Base-by-base conservation (phyloP, 305 asterid genomes). In the Stenogyne calaminthoides region DNA sequence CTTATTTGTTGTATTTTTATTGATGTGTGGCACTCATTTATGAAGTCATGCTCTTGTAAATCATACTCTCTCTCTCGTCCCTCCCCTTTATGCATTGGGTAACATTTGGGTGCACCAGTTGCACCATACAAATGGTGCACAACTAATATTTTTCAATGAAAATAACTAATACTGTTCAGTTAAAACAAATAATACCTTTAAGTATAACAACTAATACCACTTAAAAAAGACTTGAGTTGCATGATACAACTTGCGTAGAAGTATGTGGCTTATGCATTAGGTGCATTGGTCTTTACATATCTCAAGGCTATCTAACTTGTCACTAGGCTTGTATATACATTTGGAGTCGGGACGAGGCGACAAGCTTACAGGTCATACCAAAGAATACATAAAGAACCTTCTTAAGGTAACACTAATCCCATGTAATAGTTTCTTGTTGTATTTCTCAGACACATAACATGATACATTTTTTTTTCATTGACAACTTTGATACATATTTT, bases 261-360 rank as follows among this genome's bases (percentile, higher is more conserved):
- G 29, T 25, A 25, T 25, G 29, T 25, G 29, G 3, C 29, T 66
- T 29, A 22, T 67, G 58, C 54, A 49, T 20, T 18, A 60, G 40
- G 22, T 63, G 3, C 60, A 32, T 61, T 34, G 3, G 10, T n/a
- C 18, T 60, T 56, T 63, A 42, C 7, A 5, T 32, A 34, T 55
- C 22, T 44, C 25, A 20, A 40, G 69, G 69, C 54, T 46, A 71
- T 52, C 46, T 70, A 44, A 71, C 74, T 77, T 64, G 46, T 60
- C 54, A 56, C 59, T 80, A 93, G 98, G 89, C 18, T 75, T 90
- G 34, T 80, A 75, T 54, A 67, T 85, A 20, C 87, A 77, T 78
- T 78, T 95, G 82, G 87, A 85, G 80, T 83, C 91, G 0, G 89
- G 96, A 64, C 74, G 80, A 74, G 99, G 99, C 58, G 80, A 80